phyloP scores from a whole-genome alignment of 2,329 filamentous ascomycete species.

The Colletotrichum sp. region DNA sequence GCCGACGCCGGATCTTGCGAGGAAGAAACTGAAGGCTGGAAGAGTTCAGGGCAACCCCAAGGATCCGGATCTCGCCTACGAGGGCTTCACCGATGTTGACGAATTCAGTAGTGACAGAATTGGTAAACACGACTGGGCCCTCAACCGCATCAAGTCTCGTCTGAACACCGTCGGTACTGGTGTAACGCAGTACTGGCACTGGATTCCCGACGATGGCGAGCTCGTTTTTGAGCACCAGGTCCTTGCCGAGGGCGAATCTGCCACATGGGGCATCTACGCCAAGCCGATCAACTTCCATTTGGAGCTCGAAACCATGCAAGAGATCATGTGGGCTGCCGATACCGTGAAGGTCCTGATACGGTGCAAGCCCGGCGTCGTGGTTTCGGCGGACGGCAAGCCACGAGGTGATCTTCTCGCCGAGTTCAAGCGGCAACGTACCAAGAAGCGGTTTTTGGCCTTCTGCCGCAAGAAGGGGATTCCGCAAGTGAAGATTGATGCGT shows the following conservation, averaged over 20 bases:
- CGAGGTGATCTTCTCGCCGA: slow-evolving; percentile 54
- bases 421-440: slow-evolving; percentile 59
- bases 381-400: slow-evolving; percentile 35
- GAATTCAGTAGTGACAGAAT: slow-evolving; percentile 52
- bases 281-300: slow-evolving; percentile 58
- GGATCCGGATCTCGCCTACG: slow-evolving; percentile 46
- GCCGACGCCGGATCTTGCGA: background rate
- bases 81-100: slow-evolving; percentile 58
- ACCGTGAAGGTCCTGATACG: slow-evolving; percentile 48
- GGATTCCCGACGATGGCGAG: slow-evolving; percentile 41
- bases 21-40: slow-evolving; percentile 8
- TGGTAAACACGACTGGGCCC: slow-evolving; percentile 53
- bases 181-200: slow-evolving; percentile 64
- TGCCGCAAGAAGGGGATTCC: slow-evolving; percentile 47
- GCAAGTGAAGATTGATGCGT: slow-evolving; percentile 46
- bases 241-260: slow-evolving; percentile 47
- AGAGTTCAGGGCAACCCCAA: background rate
- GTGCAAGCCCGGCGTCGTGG: slow-evolving; percentile 29
- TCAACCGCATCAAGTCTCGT: slow-evolving; percentile 57
- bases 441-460: slow-evolving; percentile 56
- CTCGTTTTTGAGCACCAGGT: slow-evolving; percentile 59
- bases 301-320: slow-evolving; percentile 48
- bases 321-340: slow-evolving; percentile 49
- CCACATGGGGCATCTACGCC: slow-evolving; percentile 54
- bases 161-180: slow-evolving; percentile 48